phyloP scores from a whole-genome alignment of 2,329 filamentous ascomycete species.

The Pseudonectria buxi region DNA sequence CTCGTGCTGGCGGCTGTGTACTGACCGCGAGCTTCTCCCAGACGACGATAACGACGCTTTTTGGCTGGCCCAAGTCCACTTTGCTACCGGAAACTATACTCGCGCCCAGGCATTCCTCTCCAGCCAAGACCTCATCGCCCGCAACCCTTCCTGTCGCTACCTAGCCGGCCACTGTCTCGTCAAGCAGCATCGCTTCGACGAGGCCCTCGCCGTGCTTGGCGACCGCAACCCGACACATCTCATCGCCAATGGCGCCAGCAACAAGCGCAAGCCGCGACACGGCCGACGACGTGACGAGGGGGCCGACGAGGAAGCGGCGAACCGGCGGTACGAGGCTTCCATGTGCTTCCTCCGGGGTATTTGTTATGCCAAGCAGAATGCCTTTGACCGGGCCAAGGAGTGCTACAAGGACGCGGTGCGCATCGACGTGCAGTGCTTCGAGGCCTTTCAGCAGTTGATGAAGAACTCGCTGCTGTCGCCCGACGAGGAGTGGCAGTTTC shows the following conservation, averaged over 20 bases:
- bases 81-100: conserved; percentile 89
- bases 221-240: conserved; percentile 92
- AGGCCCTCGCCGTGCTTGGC: conserved; percentile 78
- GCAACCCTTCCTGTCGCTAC: conserved; percentile 84
- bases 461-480: conserved; percentile 89
- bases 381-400: conserved; percentile 93
- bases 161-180: conserved; percentile 91
- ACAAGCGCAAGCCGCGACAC: conserved; percentile 33
- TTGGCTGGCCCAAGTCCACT: conserved; percentile 97
- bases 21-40: conserved; percentile 29
- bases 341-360: conserved; percentile 95
- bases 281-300: conserved; percentile 27
- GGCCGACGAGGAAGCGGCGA: conserved; percentile 61
- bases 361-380: conserved; percentile 95
- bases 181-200: conserved; percentile 83
- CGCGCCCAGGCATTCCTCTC: conserved; percentile 81
- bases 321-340: conserved; percentile 82
- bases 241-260: conserved; percentile 49
- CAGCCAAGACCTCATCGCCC: conserved; percentile 71
- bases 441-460: conserved; percentile 97
- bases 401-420: conserved; percentile 97
- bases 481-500: conserved; percentile 82
- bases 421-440: conserved; percentile 96
- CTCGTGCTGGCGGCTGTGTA: conserved; percentile 3
- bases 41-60: conserved; percentile 92